A percentile compares a stretch with the other conserved stretches of the same genome.
These are phyloP conservation scores for Aphanomyces stellatus DNA, from an alignment of 352 stramenopile species.

Conservation along the genomic window DNA sequence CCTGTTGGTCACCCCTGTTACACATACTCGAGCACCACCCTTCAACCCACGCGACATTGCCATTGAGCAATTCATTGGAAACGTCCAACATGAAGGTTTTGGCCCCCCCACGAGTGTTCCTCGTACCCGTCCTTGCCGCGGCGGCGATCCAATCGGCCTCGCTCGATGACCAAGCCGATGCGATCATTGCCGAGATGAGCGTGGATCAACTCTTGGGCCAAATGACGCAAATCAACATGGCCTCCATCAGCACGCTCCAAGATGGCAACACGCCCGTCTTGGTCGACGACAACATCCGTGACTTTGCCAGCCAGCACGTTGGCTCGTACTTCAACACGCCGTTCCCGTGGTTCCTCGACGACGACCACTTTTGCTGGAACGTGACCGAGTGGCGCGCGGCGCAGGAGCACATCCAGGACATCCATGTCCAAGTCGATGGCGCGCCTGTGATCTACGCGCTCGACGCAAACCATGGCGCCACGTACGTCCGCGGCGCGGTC, in stretches of 20 bases:
- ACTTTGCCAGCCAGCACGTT: conserved; percentile 46
- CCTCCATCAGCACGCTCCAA: conserved; percentile 48
- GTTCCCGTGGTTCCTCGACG: conserved; percentile 21
- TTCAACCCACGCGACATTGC: no score
- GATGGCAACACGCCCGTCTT: conserved; percentile 41
- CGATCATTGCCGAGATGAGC: conserved; percentile 8
- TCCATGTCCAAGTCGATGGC: conserved; percentile 28
- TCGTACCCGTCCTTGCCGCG: conserved; percentile 67
- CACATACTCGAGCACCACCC: no score
- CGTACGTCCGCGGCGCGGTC: conserved; percentile 47
- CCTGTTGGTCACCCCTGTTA: no score
- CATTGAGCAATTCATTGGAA: no score
- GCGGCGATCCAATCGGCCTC: conserved; percentile 22
- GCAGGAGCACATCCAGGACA: conserved; percentile 40
- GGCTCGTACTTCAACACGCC: conserved; percentile 57
- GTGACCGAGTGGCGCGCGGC: conserved; percentile 38
- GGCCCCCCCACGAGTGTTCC: no score
- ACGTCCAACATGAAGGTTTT: no score
- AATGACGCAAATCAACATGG: conserved; percentile 82
- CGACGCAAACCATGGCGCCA: conserved; percentile 59
- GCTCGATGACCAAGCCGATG: background rate
- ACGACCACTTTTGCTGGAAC: conserved; percentile 28
- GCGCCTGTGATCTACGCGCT: conserved; percentile 39
- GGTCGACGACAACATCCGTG: conserved; percentile 35
- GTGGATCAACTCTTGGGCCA: conserved; percentile 63